phyloP scores from a whole-genome alignment of 2,329 filamentous ascomycete species.

The Amylocarpus encephaloides region DNA sequence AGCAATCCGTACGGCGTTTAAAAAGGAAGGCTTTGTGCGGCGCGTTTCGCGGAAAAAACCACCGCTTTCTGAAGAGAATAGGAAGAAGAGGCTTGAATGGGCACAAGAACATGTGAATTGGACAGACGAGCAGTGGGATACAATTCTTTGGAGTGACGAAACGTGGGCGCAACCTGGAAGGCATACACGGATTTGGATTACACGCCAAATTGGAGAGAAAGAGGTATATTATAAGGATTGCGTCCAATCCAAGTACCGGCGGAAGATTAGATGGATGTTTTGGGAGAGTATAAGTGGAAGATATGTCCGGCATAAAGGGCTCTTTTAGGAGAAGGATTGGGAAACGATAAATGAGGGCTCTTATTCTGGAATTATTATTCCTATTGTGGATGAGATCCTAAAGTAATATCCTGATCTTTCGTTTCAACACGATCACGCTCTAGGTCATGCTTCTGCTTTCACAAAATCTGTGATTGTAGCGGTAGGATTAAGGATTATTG shows the following conservation, averaged over 20 bases:
- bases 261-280: not conserved
- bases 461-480: conserved; percentile 9
- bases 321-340: too few species aligned
- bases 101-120: conserved; percentile 7
- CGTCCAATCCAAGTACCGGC: not conserved
- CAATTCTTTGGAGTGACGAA: conserved; percentile 10
- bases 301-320: not conserved
- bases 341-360: too few species aligned
- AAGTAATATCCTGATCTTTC: not conserved
- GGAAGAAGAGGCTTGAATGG: conserved; percentile 3
- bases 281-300: not conserved
- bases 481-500: conserved; percentile 10
- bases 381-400: not conserved
- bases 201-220: not conserved
- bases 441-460: conserved; percentile 6
- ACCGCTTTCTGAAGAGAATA: conserved; percentile 5
- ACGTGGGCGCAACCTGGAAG: conserved; percentile 4
- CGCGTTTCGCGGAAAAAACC: conserved; percentile 7
- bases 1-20: too few species aligned
- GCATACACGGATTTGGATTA: not conserved
- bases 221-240: not conserved
- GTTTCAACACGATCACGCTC: conserved; percentile 9
- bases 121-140: conserved; percentile 11
- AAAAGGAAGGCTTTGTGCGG: too few species aligned
- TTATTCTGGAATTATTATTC: not conserved